Conservation (phyloP, 306 rosid species). For the Cucurbita moschata region DNA sequence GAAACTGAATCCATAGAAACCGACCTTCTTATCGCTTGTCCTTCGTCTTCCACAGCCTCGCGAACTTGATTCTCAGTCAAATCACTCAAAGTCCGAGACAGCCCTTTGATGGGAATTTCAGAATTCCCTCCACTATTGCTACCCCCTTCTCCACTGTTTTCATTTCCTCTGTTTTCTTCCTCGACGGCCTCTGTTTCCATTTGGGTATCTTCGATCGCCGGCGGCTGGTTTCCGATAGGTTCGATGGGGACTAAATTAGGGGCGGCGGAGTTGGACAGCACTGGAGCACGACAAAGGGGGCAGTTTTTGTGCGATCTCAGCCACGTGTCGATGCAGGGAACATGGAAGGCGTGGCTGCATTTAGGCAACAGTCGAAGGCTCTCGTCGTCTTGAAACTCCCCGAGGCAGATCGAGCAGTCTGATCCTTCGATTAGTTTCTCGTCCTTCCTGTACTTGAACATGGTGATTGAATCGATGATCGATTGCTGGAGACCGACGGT, state of each 20-base stretch:
- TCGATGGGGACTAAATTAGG: background rate
- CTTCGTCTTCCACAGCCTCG: background rate
- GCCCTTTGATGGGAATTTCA: background rate
- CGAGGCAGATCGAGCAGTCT: constrained; percentile 65
- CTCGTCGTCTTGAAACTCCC: constrained; percentile 56
- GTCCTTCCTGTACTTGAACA: constrained; percentile 30
- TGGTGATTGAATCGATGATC: constrained; percentile 47
- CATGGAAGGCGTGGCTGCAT: constrained; percentile 53
- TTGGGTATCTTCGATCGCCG: background rate
- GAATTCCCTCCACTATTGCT: background rate
- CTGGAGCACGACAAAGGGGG: constrained; percentile 38
- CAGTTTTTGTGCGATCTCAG: constrained; percentile 33
- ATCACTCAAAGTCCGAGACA: background rate
- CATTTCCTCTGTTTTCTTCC: background rate
- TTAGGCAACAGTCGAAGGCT: constrained; percentile 55
- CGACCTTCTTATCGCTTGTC: background rate
- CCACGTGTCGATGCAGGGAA: constrained; percentile 31
- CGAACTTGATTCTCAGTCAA: background rate
- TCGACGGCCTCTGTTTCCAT: background rate
- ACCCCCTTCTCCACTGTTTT: background rate
- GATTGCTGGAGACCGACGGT: constrained; percentile 50
- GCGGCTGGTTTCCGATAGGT: background rate
- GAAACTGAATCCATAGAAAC: background rate
- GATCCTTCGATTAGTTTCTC: constrained; percentile 54
- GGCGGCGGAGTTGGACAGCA: constrained; percentile 11